A percentile compares a stretch with the other conserved stretches of the same genome.
phyloP scores from a whole-genome alignment of 1,284 basidiomycete species.

The Cystobasidiaceae sp. region DNA sequence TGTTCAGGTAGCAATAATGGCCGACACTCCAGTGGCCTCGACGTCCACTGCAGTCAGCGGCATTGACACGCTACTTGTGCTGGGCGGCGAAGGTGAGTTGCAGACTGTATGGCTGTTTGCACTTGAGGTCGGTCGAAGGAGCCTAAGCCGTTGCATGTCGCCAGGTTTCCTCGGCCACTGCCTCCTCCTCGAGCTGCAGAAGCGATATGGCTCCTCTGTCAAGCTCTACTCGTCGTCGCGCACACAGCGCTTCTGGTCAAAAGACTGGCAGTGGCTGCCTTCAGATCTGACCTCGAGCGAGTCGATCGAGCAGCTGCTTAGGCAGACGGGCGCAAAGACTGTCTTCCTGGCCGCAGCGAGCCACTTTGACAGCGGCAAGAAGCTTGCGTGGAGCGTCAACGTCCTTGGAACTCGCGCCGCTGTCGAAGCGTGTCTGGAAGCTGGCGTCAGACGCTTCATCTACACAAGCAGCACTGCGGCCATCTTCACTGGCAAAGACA shows the following conservation, averaged over 20 bases:
- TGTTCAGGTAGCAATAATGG: no score
- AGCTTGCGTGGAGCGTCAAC: constrained; percentile 58
- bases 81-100: constrained; percentile 7
- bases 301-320: constrained; percentile 1
- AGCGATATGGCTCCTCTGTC: constrained; percentile 18
- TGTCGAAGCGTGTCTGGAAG: constrained; percentile 67
- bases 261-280: constrained; percentile 16
- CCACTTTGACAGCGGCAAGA: constrained; percentile 20
- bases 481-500: constrained; percentile 75
- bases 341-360: constrained; percentile 24
- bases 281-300: constrained; percentile 21
- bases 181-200: constrained; percentile 17
- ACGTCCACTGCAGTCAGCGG: background rate
- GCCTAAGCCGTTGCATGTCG: background rate
- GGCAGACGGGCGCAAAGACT: constrained; percentile 15
- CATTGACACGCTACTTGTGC: background rate
- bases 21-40: background rate
- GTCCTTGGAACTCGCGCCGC: constrained; percentile 83
- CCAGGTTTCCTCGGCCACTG: constrained; percentile 26
- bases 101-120: background rate
- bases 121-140: background rate
- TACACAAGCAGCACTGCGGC: constrained; percentile 94
- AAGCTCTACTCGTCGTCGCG: constrained; percentile 25
- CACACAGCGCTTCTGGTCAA: constrained; percentile 3
- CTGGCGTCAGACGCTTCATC: constrained; percentile 74